Conservation (phyloP, 495 filamentous ascomycete species). For the Trypethelium eluteriae region DNA sequence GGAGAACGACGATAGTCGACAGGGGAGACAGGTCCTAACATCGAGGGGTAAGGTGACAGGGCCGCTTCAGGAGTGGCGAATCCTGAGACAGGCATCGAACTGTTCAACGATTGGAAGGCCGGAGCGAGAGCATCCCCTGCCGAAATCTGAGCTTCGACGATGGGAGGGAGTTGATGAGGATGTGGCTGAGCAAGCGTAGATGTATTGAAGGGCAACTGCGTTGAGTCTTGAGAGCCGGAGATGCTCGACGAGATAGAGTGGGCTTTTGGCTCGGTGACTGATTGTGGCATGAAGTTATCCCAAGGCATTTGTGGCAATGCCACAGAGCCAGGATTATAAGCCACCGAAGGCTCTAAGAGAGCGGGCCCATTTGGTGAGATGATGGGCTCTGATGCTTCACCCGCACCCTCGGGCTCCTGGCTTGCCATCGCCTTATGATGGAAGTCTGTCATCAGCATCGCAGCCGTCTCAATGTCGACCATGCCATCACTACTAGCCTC, state of each 20-base stretch:
- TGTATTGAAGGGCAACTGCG: conserved; percentile 49
- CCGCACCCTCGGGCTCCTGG: conserved; percentile 56
- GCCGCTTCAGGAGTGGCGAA: conserved; percentile 73
- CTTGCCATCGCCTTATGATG: conserved; percentile 89
- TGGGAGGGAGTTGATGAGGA: conserved; percentile 53
- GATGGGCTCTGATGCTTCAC: conserved; percentile 58
- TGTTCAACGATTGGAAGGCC: conserved; percentile 58
- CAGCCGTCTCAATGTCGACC: conserved; percentile 95
- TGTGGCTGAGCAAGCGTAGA: conserved; percentile 47
- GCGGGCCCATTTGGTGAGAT: conserved; percentile 57
- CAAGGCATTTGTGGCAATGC: conserved; percentile 82
- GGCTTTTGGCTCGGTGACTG: conserved; percentile 49
- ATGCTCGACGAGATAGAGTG: conserved; percentile 57
- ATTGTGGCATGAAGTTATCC: conserved; percentile 68
- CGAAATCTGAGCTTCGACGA: conserved; percentile 57
- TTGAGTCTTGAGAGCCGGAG: conserved; percentile 59
- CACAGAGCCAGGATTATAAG: conserved; percentile 65
- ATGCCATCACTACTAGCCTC: conserved; percentile 90
- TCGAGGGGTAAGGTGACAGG: conserved; percentile 67
- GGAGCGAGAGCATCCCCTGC: conserved; percentile 53
- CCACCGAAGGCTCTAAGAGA: conserved; percentile 34
- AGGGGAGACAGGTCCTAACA: conserved; percentile 64
- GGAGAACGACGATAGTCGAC: conserved; percentile 62
- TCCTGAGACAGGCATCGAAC: conserved; percentile 60
- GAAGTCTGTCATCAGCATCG: conserved; percentile 97